A percentile compares a stretch with the other conserved stretches of the same genome.
These are phyloP conservation scores for Candida silvicultrix DNA, from an alignment of 805 yeast species.

Conservation along the genomic window DNA sequence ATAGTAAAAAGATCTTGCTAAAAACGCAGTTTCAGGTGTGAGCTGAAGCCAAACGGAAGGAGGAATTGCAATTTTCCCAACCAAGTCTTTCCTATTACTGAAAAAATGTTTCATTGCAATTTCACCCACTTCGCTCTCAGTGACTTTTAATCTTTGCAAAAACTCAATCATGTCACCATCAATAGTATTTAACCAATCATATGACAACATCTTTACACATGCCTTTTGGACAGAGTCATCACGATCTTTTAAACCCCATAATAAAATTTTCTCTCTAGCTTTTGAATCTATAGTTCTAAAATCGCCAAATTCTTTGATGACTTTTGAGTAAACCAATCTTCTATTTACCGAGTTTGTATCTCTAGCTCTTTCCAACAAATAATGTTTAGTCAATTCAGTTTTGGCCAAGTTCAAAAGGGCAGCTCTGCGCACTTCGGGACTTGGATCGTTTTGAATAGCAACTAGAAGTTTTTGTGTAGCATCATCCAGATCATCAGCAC, in stretches of 20 bases:
- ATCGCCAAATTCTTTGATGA: conserved; percentile 62
- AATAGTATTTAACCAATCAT: conserved; percentile 64
- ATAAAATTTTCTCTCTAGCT: conserved; percentile 59
- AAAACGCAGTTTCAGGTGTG: conserved; percentile 68
- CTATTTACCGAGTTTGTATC: conserved; percentile 72
- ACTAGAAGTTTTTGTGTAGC: conserved; percentile 40
- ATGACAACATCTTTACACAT: conserved; percentile 62
- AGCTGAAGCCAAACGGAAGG: conserved; percentile 67
- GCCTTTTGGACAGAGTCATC: conserved; percentile 69
- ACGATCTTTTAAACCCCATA: conserved; percentile 86
- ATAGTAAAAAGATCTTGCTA: conserved; percentile 60
- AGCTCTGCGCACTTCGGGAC: conserved; percentile 85
- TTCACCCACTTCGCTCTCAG: conserved; percentile 62
- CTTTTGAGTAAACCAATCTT: conserved; percentile 61
- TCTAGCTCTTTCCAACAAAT: conserved; percentile 72
- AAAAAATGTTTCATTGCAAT: conserved; percentile 60
- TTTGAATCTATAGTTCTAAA: conserved; percentile 46
- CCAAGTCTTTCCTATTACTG: conserved; percentile 53
- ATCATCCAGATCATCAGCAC: conserved; percentile 30
- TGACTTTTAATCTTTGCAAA: conserved; percentile 64
- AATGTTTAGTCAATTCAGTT: conserved; percentile 44
- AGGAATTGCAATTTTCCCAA: conserved; percentile 48
- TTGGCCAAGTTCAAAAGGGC: conserved; percentile 68
- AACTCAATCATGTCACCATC: conserved; percentile 68
- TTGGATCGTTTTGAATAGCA: conserved; percentile 70